Evolutionary conservation across 2,329 filamentous ascomycete genomes (phyloP).

Genomic region (Diaporthe vaccinii): DNA sequence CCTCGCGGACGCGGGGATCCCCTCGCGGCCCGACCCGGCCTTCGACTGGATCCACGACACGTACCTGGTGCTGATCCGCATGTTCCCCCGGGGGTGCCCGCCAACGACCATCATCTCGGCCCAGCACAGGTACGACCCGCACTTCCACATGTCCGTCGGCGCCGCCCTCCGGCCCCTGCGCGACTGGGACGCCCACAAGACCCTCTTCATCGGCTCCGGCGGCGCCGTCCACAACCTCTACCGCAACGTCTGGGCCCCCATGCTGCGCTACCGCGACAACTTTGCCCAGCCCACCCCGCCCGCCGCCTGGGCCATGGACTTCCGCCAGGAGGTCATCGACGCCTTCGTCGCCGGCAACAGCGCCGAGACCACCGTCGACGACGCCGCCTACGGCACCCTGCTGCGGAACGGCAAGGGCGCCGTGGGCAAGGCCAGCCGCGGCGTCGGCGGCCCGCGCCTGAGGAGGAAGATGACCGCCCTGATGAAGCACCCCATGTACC

Average conservation of each 20-base stretch:
- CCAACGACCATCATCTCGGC: constrained; percentile 69
- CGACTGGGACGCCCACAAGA: constrained; percentile 58
- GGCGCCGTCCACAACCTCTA: constrained; percentile 80
- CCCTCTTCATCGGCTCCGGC: constrained; percentile 69
- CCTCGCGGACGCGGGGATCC: constrained; percentile 66
- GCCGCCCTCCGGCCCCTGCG: constrained; percentile 68
- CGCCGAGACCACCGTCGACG: constrained; percentile 38
- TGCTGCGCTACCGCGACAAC: constrained; percentile 74
- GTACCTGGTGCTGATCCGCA: constrained; percentile 76
- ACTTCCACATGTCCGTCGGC: constrained; percentile 66
- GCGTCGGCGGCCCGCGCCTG: constrained; percentile 63
- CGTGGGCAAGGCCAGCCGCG: constrained; percentile 39
- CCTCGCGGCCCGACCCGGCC: constrained; percentile 62
- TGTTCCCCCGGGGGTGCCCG: constrained; percentile 76
- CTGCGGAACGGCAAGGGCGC: constrained; percentile 40
- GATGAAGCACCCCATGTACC: constrained; percentile 77
- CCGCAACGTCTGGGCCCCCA: constrained; percentile 75
- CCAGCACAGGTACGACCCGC: constrained; percentile 56
- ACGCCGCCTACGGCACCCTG: constrained; percentile 40
- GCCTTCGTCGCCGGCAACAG: constrained; percentile 62
- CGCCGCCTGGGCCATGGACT: constrained; percentile 72
- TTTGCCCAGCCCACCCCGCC: constrained; percentile 72
- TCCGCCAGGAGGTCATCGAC: constrained; percentile 75
- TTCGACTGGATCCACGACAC: constrained; percentile 83
- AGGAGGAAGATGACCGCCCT: constrained; percentile 69